Conservation (phyloP, 139 green algal species). For the Picocystis salinarum region DNA sequence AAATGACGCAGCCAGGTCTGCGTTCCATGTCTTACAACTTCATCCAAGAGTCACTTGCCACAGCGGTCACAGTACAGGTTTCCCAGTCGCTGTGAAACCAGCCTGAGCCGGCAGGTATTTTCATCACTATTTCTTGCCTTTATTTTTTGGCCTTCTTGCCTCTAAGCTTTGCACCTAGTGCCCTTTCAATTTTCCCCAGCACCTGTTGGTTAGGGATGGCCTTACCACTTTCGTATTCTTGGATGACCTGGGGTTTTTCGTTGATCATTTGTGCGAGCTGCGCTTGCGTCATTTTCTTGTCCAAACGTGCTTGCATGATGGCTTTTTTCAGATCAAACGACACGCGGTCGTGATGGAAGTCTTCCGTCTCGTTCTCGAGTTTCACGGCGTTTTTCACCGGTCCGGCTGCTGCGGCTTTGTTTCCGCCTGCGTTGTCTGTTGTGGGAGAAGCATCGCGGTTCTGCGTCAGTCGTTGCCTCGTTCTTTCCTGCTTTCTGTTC, state of each 20-base stretch:
- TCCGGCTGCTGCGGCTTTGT: neutral
- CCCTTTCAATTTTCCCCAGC: conserved; percentile 69
- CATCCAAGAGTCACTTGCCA: too few species aligned
- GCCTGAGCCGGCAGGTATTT: too few species aligned
- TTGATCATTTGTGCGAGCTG: conserved; percentile 85
- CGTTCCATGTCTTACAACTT: too few species aligned
- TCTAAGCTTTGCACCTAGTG: conserved; percentile 54
- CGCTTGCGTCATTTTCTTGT: conserved; percentile 92
- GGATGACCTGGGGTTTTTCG: conserved; percentile 87
- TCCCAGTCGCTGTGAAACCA: too few species aligned
- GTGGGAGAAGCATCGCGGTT: neutral
- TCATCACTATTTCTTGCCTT: conserved; percentile 7
- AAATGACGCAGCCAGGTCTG: too few species aligned
- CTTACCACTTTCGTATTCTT: conserved; percentile 83
- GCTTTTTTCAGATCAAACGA: conserved; percentile 79
- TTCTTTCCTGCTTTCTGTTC: conserved; percentile 11
- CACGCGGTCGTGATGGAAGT: conserved; percentile 44
- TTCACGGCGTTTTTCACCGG: conserved; percentile 11
- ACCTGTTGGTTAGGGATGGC: conserved; percentile 87
- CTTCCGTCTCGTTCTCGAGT: conserved; percentile 28
- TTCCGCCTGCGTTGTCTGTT: neutral
- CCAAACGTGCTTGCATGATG: conserved; percentile 71
- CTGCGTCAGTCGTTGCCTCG: neutral
- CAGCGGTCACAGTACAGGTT: too few species aligned
- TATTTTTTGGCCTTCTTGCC: conserved; percentile 12